Evolutionary conservation across 2,329 filamentous ascomycete species (phyloP).

Genomic region (Fusarium neocosmosporiellum): DNA sequence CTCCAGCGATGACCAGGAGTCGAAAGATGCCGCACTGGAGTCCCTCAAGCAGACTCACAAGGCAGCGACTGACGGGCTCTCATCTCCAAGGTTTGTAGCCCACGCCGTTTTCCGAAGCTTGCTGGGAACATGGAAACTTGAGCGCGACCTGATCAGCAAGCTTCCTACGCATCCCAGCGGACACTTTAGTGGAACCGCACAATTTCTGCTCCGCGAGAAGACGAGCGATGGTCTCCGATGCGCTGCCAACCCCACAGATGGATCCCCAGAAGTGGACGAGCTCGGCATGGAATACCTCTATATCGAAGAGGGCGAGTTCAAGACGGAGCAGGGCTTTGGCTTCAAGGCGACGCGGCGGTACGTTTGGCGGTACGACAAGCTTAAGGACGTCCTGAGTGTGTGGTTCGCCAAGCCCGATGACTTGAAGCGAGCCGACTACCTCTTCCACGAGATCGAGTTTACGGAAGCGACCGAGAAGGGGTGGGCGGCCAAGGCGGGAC

Average conservation of each 20-base stretch:
- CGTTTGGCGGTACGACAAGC: constrained; percentile 76
- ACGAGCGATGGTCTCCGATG: constrained; percentile 64
- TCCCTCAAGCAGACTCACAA: constrained; percentile 60
- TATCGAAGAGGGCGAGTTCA: constrained; percentile 74
- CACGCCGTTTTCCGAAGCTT: constrained; percentile 77
- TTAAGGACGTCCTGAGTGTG: constrained; percentile 70
- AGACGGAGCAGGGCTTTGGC: constrained; percentile 63
- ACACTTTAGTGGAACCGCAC: constrained; percentile 71
- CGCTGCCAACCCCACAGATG: constrained; percentile 30
- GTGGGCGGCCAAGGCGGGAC: constrained; percentile 74
- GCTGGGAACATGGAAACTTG: constrained; percentile 75
- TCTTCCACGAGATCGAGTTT: constrained; percentile 82
- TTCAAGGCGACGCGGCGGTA: constrained; percentile 75
- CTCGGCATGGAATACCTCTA: constrained; percentile 73
- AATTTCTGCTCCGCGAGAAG: constrained; percentile 71
- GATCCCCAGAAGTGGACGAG: constrained; percentile 41
- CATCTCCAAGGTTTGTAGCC: constrained; percentile 65
- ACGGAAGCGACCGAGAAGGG: constrained; percentile 51
- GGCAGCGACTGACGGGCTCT: constrained; percentile 55
- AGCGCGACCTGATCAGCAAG: constrained; percentile 65
- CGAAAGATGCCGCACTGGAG: constrained; percentile 51
- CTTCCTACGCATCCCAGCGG: constrained; percentile 71
- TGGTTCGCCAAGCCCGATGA: constrained; percentile 80
- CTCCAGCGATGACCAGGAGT: constrained; percentile 51
- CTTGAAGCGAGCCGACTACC: constrained; percentile 71